Evolutionary conservation across 306 rosid genomes (phyloP), one percentile per base, ranked within the genome.

Genomic region (Fagus crenata): DNA sequence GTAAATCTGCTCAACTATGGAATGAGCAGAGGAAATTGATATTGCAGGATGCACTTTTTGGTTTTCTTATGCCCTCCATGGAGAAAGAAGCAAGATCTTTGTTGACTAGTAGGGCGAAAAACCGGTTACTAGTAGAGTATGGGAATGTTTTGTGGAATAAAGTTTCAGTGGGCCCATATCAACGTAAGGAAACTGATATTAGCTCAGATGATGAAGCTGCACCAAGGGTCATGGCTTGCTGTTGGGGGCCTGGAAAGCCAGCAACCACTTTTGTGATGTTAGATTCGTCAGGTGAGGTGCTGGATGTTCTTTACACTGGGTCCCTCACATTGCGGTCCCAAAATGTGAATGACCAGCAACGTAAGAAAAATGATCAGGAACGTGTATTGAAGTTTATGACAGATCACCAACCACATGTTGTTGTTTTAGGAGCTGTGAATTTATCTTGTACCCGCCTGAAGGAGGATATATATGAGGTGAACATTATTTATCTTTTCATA

Each of bases 241-340:
- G 92, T 81, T 95, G 99, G 97, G 97, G 99, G 71, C 97, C 97
- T 72, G 97, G 97, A 77, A 95, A 95, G 83, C 97, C 99, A 36
- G 92, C 86, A 43, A 95, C 99, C 71, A 95, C 97, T 80, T 95
- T 95, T 86, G 96, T 91, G 15, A 95, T 95, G 99, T 78, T 95
- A 76, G 99, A 95, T 84, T 90, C 99, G 56, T 86, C 97, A 0
- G 99, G 99, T 43, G 99, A 95, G 86, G 90, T 95, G 78, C 80
- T 92, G 60, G 99, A 95, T 81, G 97, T 95, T 78, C 97, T 92
- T 70, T 89, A 92, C 80, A 85, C 96, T 43, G 91, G 96, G 68
- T 89, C 99, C 22, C 97, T 95, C 75, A 90, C 97, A 72, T 74
- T 89, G 54, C 89, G 97, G 64, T 92, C 97, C 22, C 99, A 92